Conservation (phyloP, 352 stramenopile species). For the Pythium aphanidermatum region DNA sequence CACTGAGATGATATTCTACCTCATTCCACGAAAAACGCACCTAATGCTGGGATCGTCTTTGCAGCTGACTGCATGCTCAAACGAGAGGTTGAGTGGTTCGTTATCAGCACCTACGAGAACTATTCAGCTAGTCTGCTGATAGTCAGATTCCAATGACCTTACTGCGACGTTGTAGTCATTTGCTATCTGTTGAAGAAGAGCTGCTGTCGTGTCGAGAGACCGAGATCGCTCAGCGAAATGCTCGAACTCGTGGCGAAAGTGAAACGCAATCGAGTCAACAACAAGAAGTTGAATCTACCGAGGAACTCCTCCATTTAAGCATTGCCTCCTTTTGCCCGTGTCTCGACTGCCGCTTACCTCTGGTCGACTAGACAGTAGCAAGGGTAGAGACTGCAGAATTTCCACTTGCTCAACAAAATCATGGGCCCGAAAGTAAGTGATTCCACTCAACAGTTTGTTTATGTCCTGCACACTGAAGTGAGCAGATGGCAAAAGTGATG, state of each 20-base stretch:
- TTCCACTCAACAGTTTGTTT: constrained; percentile 77
- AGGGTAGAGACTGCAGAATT: constrained; percentile 68
- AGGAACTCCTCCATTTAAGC: no score
- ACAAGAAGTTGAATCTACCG: constrained; percentile 84
- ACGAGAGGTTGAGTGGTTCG: constrained; percentile 73
- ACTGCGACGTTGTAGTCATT: constrained; percentile 41
- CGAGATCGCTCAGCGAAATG: constrained; percentile 58
- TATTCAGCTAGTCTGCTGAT: neutral
- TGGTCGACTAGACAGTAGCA: constrained; percentile 35
- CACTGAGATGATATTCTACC: no score
- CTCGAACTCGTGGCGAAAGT: constrained; percentile 87
- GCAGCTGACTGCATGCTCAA: constrained; percentile 11
- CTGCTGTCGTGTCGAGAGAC: constrained; percentile 66
- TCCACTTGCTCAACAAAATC: constrained; percentile 89
- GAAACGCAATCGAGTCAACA: constrained; percentile 93
- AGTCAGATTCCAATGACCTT: no score
- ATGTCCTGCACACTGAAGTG: constrained; percentile 29
- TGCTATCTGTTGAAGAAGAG: constrained; percentile 55
- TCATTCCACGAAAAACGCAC: constrained; percentile 4
- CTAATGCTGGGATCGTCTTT: constrained; percentile 23
- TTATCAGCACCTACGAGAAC: constrained; percentile 41
- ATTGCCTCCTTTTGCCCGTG: no score
- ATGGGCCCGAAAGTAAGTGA: constrained; percentile 74
- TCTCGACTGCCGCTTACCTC: constrained; percentile 25
- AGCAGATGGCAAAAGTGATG: neutral